Evolutionary conservation across 495 filamentous ascomycete species (phyloP).

Genomic region (Aspergillus olivimuriae): DNA sequence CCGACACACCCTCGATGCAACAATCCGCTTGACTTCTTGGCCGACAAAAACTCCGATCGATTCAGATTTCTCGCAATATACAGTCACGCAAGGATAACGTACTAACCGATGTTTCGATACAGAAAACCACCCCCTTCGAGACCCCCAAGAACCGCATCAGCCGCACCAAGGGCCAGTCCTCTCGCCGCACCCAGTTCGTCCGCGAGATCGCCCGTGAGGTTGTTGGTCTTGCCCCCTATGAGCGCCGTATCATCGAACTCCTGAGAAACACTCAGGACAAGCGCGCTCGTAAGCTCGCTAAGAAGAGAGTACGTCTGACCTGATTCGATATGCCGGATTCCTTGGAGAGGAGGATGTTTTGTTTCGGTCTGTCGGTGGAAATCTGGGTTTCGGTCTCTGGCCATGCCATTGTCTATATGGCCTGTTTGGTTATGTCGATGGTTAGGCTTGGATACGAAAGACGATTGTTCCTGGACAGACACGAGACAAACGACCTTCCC

Average conservation of each 20-base stretch:
- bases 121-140: conserved; percentile 86
- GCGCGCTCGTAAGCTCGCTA: conserved; percentile 96
- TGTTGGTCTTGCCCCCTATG: conserved; percentile 84
- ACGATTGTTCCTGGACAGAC: too few relatives aligned
- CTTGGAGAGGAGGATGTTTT: too few relatives aligned
- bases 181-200: conserved; percentile 90
- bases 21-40: conserved; percentile 9
- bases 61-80: too few relatives aligned
- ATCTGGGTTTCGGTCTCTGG: too few relatives aligned
- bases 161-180: conserved; percentile 83
- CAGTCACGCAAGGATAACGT: too few relatives aligned
- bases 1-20: too few relatives aligned
- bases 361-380: not conserved
- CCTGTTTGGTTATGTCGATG: too few relatives aligned
- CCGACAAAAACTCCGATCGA: too few relatives aligned
- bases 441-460: too few relatives aligned
- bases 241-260: conserved; percentile 97
- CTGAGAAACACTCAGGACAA: conserved; percentile 99
- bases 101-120: conserved; percentile 20
- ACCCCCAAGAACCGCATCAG: conserved; percentile 81
- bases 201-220: conserved; percentile 95
- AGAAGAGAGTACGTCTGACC: conserved; percentile 81
- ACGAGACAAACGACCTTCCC: too few relatives aligned
- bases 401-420: too few relatives aligned
- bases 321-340: not conserved